Percentiles rank a stretch among this genome's conserved stretches.
Evolutionary conservation across 2,329 filamentous ascomycete species (phyloP).

Genomic region (Aspergillus sp.): DNA sequence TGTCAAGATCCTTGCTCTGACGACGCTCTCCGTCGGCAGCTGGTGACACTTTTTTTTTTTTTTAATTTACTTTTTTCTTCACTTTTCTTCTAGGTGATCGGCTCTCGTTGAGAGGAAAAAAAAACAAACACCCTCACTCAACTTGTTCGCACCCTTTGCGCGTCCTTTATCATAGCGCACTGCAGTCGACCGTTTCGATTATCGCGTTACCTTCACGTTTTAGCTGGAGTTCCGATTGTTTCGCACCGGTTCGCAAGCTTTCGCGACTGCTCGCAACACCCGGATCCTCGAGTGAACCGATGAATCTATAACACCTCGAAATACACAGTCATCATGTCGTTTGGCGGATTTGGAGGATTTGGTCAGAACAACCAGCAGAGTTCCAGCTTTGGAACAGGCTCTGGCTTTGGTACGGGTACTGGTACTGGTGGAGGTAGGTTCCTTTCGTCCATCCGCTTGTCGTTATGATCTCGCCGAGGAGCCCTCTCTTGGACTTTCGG

Average conservation of each 20-base stretch:
- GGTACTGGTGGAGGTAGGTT: slow-evolving; percentile 39
- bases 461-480: neutral
- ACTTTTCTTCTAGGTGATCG: neutral
- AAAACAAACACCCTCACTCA: slow-evolving; percentile 4
- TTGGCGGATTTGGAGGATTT: slow-evolving; percentile 54
- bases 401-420: slow-evolving; percentile 35
- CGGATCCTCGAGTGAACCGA: slow-evolving; percentile 21
- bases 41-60: slow-evolving; percentile 14
- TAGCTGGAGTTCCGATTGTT: neutral
- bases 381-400: slow-evolving; percentile 39
- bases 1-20: slow-evolving; percentile 17
- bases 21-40: slow-evolving; percentile 17
- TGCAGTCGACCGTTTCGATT: slow-evolving; percentile 1
- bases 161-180: slow-evolving; percentile 15
- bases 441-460: slow-evolving; percentile 16
- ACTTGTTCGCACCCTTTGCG: slow-evolving; percentile 13
- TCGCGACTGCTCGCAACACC: slow-evolving; percentile 7
- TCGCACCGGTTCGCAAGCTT: slow-evolving; percentile 3
- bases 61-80: slow-evolving; percentile 5
- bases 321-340: slow-evolving; percentile 33
- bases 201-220: neutral
- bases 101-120: slow-evolving; percentile 13
- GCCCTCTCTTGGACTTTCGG: neutral
- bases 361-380: slow-evolving; percentile 57
- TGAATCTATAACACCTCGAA: slow-evolving; percentile 29